Evolutionary conservation across 2,329 filamentous ascomycete species (phyloP).

Genomic region (Pseudomassariella vexata): DNA sequence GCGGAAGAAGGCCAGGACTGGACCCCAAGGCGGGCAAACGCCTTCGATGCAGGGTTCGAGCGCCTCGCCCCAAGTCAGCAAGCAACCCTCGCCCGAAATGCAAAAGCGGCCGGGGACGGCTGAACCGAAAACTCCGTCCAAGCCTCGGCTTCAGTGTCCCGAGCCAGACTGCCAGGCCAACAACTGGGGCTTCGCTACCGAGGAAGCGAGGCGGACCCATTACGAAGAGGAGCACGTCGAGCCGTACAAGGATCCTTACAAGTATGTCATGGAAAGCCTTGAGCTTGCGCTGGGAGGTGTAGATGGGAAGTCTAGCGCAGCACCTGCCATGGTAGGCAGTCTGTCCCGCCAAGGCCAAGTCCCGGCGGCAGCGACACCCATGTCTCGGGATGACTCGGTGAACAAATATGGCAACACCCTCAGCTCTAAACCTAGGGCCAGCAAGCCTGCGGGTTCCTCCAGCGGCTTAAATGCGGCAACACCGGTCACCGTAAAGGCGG

Average conservation of each 20-base stretch:
- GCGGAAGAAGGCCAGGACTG: slow-evolving; percentile 50
- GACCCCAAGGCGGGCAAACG: slow-evolving; percentile 31
- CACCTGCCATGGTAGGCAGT: slow-evolving; percentile 33
- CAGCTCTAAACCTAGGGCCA: no score
- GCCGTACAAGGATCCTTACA: slow-evolving; percentile 48
- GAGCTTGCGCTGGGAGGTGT: slow-evolving; percentile 42
- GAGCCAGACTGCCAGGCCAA: slow-evolving; percentile 50
- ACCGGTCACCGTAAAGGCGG: neutral
- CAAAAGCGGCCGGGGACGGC: slow-evolving; percentile 26
- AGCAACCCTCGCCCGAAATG: slow-evolving; percentile 41
- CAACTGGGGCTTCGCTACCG: slow-evolving; percentile 42
- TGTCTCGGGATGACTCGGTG: slow-evolving; percentile 46
- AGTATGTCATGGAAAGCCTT: slow-evolving; percentile 46
- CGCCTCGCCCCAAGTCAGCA: slow-evolving; percentile 42
- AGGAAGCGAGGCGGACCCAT: slow-evolving; percentile 49
- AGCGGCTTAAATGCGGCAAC: no score
- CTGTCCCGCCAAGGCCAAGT: slow-evolving; percentile 44
- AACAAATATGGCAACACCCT: no score
- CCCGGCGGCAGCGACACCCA: slow-evolving; percentile 37
- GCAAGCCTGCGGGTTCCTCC: no score
- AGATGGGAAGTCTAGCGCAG: slow-evolving; percentile 36
- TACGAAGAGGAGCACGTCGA: slow-evolving; percentile 54
- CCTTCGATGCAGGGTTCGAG: no score
- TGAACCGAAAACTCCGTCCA: slow-evolving; percentile 27
- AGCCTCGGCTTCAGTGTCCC: slow-evolving; percentile 42